phyloP scores from a whole-genome alignment of 306 rosid species.

The Rubus idaeus region DNA sequence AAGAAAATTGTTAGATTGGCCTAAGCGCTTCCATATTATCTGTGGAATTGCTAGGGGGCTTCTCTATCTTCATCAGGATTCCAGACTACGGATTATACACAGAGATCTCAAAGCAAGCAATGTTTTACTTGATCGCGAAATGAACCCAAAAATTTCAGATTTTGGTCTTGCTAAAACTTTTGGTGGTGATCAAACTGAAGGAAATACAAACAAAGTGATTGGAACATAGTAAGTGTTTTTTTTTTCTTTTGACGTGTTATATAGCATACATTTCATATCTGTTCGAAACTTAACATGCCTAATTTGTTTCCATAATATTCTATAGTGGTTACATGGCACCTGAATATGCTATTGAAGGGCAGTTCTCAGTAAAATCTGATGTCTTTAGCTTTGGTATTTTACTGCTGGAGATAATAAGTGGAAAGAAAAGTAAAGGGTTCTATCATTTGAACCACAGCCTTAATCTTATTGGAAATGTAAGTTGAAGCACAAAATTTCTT shows the following conservation, averaged over 20 bases:
- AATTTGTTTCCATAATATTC: neutral
- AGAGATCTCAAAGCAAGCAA: slow-evolving; percentile 65
- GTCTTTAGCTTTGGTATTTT: slow-evolving; percentile 49
- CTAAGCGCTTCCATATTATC: slow-evolving; percentile 50
- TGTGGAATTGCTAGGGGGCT: slow-evolving; percentile 56
- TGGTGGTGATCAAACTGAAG: slow-evolving; percentile 50
- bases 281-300: neutral
- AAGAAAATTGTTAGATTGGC: too few relatives aligned
- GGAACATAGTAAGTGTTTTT: slow-evolving; percentile 60
- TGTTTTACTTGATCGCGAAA: slow-evolving; percentile 45
- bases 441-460: slow-evolving; percentile 21
- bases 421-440: slow-evolving; percentile 48
- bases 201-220: slow-evolving; percentile 56
- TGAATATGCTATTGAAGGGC: slow-evolving; percentile 33
- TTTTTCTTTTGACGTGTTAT: neutral
- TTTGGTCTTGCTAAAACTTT: slow-evolving; percentile 59
- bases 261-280: neutral
- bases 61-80: slow-evolving; percentile 66
- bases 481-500: slow-evolving; percentile 1
- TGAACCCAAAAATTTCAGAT: slow-evolving; percentile 58
- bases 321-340: slow-evolving; percentile 38
- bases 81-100: slow-evolving; percentile 52
- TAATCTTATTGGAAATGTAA: slow-evolving; percentile 53
- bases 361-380: slow-evolving; percentile 32
- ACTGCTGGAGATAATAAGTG: slow-evolving; percentile 47